These are phyloP conservation scores for Diospyros lotus DNA, from an alignment of 148 eudicot species.

Conservation along the genomic window DNA sequence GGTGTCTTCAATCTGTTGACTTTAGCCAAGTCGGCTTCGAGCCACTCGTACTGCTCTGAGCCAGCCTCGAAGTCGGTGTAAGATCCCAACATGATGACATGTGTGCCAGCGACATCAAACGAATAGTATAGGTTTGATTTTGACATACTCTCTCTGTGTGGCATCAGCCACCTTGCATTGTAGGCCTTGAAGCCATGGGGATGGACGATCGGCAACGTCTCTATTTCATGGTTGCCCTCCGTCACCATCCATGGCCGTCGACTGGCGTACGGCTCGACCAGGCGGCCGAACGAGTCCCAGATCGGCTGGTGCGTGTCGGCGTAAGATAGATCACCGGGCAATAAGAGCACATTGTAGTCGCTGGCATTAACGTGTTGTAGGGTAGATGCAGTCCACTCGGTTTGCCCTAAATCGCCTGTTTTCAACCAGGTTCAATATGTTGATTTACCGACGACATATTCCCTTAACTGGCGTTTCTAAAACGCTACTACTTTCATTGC, in stretches of 20 bases:
- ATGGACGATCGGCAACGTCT: slow-evolving; percentile 48
- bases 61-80: slow-evolving; percentile 46
- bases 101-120: slow-evolving; percentile 64
- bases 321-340: slow-evolving; percentile 77
- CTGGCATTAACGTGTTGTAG: slow-evolving; percentile 39
- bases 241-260: slow-evolving; percentile 90
- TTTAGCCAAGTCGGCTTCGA: slow-evolving; percentile 41
- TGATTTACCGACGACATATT: too few relatives aligned
- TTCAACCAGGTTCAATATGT: too few relatives aligned
- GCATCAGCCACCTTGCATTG: slow-evolving; percentile 84
- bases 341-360: slow-evolving; percentile 59
- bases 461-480: too few relatives aligned
- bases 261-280: slow-evolving; percentile 77
- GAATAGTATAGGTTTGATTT: slow-evolving; percentile 78
- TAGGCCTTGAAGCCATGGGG: slow-evolving; percentile 71
- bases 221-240: slow-evolving; percentile 69
- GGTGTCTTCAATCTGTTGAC: slow-evolving; percentile 57
- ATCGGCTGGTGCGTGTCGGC: slow-evolving; percentile 69
- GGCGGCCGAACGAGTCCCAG: slow-evolving; percentile 89
- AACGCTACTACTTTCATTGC: too few relatives aligned
- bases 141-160: slow-evolving; percentile 71
- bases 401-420: slow-evolving; percentile 83
- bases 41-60: slow-evolving; percentile 83
- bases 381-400: slow-evolving; percentile 71
- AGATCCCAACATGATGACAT: slow-evolving; percentile 71